phyloP scores from a whole-genome alignment of 2,329 filamentous ascomycete genomes.

The Xylogone sp. region DNA sequence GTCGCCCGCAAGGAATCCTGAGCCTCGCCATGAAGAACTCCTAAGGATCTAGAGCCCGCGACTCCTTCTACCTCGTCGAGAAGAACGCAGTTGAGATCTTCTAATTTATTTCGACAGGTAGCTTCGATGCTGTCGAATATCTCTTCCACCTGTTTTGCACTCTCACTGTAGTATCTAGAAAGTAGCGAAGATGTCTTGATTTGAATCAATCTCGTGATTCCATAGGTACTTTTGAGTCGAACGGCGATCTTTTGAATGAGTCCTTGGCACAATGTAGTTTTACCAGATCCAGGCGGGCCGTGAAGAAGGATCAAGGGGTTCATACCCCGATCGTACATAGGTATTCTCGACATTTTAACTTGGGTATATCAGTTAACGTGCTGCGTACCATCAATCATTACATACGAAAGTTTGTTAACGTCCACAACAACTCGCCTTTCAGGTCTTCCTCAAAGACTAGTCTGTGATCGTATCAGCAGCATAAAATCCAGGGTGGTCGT shows the following conservation, averaged over 20 bases:
- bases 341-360: slow-evolving; percentile 18
- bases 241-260: slow-evolving; percentile 63
- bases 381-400: neutral
- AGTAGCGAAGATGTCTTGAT: slow-evolving; percentile 41
- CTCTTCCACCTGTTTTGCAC: slow-evolving; percentile 36
- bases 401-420: slow-evolving; percentile 25
- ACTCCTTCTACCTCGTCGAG: slow-evolving; percentile 32
- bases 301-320: slow-evolving; percentile 92
- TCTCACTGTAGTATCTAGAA: slow-evolving; percentile 45
- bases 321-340: slow-evolving; percentile 75
- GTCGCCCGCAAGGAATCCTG: slow-evolving; percentile 28
- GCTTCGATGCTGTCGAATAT: slow-evolving; percentile 36
- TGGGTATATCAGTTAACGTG: neutral
- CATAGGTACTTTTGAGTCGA: slow-evolving; percentile 34
- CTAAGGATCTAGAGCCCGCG: slow-evolving; percentile 20
- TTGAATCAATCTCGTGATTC: slow-evolving; percentile 35
- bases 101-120: slow-evolving; percentile 18
- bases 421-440: slow-evolving; percentile 23
- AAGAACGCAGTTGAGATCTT: slow-evolving; percentile 23
- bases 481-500: neutral
- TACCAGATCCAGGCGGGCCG: slow-evolving; percentile 83
- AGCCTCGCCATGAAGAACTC: slow-evolving; percentile 18
- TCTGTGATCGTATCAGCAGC: slow-evolving; percentile 11
- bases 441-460: slow-evolving; percentile 25
- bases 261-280: slow-evolving; percentile 94